Evolutionary conservation across 75 land plant species (phyloP).

Genomic region (Azolla pinnata): DNA sequence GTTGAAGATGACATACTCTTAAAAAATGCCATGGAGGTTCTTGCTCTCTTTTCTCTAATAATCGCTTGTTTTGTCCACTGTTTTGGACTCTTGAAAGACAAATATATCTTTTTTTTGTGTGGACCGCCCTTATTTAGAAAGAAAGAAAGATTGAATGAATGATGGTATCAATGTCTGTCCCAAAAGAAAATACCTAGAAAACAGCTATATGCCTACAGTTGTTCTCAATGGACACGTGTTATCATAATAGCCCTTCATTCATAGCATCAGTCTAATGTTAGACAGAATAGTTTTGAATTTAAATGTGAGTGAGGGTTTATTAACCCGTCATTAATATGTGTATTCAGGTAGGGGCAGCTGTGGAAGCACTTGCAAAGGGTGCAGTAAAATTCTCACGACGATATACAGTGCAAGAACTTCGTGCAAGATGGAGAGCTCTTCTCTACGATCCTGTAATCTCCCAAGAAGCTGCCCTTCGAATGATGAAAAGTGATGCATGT

Average conservation of each 20-base stretch:
- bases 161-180: too few relatives aligned
- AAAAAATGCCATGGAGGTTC: constrained; percentile 67
- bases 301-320: constrained; percentile 6
- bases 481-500: constrained; percentile 44
- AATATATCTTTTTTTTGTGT: too few relatives aligned
- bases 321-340: background rate
- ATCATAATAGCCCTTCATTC: too few relatives aligned
- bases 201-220: too few relatives aligned
- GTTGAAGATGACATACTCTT: constrained; percentile 58
- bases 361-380: constrained; percentile 95
- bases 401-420: constrained; percentile 61
- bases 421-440: constrained; percentile 78
- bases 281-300: background rate
- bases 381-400: constrained; percentile 74
- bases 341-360: constrained; percentile 80
- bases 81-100: too few relatives aligned
- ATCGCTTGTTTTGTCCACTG: background rate
- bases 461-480: constrained; percentile 49
- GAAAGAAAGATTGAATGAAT: too few relatives aligned
- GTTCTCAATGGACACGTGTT: too few relatives aligned
- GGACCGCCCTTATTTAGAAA: too few relatives aligned
- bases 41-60: background rate
- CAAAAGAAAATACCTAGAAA: too few relatives aligned
- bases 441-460: constrained; percentile 72
- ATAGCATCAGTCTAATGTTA: background rate